Conservation (phyloP, 139 green algal species). For the Marvania coccoides region DNA sequence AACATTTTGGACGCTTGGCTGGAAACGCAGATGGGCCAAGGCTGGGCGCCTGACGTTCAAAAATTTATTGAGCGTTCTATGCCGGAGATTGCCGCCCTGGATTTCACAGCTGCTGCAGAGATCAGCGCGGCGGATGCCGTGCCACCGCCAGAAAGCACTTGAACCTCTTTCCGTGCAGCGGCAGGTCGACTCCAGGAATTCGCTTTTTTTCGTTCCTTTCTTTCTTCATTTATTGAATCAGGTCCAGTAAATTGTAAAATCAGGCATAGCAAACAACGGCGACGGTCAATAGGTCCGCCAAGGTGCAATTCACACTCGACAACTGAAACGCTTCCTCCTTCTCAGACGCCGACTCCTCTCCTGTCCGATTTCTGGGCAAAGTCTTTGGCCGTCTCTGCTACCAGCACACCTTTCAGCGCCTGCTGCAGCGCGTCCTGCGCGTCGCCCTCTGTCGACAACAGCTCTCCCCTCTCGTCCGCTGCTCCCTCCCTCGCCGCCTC, state of each 20-base stretch:
- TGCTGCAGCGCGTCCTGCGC: background rate
- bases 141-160: too few relatives aligned
- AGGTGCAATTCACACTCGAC: too few relatives aligned
- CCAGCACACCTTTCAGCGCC: slow-evolving; percentile 1
- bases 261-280: too few relatives aligned
- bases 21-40: background rate
- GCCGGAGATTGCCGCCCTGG: background rate
- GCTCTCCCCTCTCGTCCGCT: background rate
- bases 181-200: too few relatives aligned
- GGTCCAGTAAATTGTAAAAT: too few relatives aligned
- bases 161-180: too few relatives aligned
- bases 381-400: background rate
- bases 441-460: background rate
- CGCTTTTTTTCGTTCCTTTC: too few relatives aligned
- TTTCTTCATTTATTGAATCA: too few relatives aligned
- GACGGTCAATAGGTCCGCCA: too few relatives aligned
- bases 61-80: background rate
- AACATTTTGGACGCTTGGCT: slow-evolving; percentile 2
- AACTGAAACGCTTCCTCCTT: too few relatives aligned
- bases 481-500: background rate
- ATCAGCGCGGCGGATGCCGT: background rate
- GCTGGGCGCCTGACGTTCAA: background rate
- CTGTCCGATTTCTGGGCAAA: background rate
- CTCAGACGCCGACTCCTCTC: too few relatives aligned
- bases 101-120: background rate